Evolutionary conservation across 2,329 filamentous ascomycete species (phyloP).

Genomic region (Botrytis tulipae): DNA sequence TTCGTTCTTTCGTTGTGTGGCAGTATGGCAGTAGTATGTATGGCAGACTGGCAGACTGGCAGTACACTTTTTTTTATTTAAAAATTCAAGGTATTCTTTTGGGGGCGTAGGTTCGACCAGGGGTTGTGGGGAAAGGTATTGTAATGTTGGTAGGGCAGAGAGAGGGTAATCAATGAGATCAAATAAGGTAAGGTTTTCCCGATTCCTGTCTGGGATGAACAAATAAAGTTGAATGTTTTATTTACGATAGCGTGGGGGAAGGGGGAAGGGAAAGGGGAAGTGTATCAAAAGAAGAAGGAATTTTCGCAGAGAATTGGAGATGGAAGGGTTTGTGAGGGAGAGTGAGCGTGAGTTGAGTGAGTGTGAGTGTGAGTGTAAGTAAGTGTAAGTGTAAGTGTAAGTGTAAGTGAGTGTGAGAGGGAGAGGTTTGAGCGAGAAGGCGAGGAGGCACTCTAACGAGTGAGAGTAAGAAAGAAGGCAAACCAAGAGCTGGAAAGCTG

Average conservation of each 20-base stretch:
- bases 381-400: too few relatives aligned
- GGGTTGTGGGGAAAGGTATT: conserved; percentile 10
- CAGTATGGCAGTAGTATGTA: conserved; percentile 1
- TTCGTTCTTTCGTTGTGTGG: conserved; percentile 2
- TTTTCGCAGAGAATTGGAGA: conserved; percentile 4
- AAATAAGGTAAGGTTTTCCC: background rate
- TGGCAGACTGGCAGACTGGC: background rate
- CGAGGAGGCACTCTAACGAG: background rate
- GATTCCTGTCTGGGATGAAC: conserved; percentile 12
- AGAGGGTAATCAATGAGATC: background rate
- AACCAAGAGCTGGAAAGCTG: background rate
- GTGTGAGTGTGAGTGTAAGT: too few relatives aligned
- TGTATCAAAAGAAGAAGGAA: conserved; percentile 9
- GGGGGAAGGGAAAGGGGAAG: background rate
- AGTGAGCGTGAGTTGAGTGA: background rate
- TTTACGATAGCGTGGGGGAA: background rate
- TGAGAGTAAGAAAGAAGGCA: background rate
- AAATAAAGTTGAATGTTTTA: background rate
- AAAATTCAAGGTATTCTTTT: background rate
- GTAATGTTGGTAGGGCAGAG: conserved; percentile 18
- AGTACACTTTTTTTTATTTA: background rate
- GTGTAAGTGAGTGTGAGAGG: too few relatives aligned
- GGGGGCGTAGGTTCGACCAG: conserved; percentile 6
- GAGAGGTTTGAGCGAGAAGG: too few relatives aligned
- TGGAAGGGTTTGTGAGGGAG: background rate